These are phyloP conservation scores for Erucastrum elatum DNA, from an alignment of 345 rosid genomes.

Conservation along the genomic window DNA sequence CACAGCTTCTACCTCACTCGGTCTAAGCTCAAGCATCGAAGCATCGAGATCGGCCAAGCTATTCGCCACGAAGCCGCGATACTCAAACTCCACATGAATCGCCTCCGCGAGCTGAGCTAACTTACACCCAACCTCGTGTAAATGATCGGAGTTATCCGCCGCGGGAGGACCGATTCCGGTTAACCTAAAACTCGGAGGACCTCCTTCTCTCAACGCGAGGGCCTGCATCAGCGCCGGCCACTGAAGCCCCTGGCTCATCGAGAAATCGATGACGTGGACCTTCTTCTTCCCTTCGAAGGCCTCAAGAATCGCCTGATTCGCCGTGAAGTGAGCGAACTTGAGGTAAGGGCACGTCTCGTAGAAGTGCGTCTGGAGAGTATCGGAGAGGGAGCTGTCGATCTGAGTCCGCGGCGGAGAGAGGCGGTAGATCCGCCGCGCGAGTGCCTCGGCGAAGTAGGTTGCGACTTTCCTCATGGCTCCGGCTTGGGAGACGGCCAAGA, in stretches of 20 bases:
- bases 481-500: constrained; percentile 59
- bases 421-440: constrained; percentile 73
- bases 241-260: neutral
- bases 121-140: constrained; percentile 85
- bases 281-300: neutral
- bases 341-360: constrained; percentile 93
- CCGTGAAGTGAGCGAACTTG: constrained; percentile 86
- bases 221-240: constrained; percentile 83
- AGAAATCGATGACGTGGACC: constrained; percentile 2
- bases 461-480: constrained; percentile 93
- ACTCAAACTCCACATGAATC: constrained; percentile 69
- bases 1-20: constrained; percentile 56
- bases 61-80: constrained; percentile 72
- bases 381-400: constrained; percentile 51
- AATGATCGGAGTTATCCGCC: constrained; percentile 54
- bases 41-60: constrained; percentile 83
- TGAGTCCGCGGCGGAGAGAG: constrained; percentile 56
- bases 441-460: constrained; percentile 76
- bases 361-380: constrained; percentile 76
- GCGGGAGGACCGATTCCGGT: constrained; percentile 86
- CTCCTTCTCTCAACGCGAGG: constrained; percentile 62
- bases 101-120: constrained; percentile 76
- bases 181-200: constrained; percentile 71
- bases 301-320: constrained; percentile 11
- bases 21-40: constrained; percentile 63